Evolutionary conservation across 108 stramenopile species (phyloP).

Genomic region (Nannochloropsis salina): DNA sequence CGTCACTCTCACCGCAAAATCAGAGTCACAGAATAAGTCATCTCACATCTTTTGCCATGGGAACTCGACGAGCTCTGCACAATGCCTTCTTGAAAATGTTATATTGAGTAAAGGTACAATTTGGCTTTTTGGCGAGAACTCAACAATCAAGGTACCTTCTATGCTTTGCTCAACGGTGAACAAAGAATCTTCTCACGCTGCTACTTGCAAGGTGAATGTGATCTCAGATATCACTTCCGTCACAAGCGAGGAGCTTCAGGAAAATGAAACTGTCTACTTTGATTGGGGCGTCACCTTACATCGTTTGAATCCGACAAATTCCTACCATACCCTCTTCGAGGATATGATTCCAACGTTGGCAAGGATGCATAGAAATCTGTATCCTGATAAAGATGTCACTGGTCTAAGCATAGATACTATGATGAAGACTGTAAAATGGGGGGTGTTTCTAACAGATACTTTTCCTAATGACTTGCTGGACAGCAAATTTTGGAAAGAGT

Average conservation of each 20-base stretch:
- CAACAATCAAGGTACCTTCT: not conserved
- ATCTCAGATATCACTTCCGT: not conserved
- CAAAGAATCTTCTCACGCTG: not conserved
- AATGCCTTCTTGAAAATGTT: not conserved
- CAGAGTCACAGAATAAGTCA: not conserved
- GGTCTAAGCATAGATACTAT: no score
- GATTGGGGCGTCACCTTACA: not conserved
- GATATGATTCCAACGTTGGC: slow-evolving; percentile 4
- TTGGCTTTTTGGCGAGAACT: not conserved
- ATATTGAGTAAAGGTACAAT: not conserved
- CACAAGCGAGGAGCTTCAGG: not conserved
- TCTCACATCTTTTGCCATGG: not conserved
- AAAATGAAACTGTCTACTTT: not conserved
- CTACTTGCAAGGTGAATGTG: not conserved
- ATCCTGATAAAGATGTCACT: not conserved
- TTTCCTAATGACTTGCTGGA: no score
- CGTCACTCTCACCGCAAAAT: no score
- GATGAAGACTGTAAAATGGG: no score
- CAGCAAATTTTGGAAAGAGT: not conserved
- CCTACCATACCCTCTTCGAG: not conserved
- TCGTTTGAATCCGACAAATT: not conserved
- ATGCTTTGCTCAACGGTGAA: slow-evolving; percentile 8
- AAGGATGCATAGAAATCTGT: not conserved
- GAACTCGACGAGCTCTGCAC: not conserved
- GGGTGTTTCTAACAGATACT: no score